A percentile compares a stretch with the other conserved stretches of the same genome.
These are phyloP conservation scores for Salvia miltiorrhiza DNA, from an alignment of 257 asterid genomes.

Conservation along the genomic window DNA sequence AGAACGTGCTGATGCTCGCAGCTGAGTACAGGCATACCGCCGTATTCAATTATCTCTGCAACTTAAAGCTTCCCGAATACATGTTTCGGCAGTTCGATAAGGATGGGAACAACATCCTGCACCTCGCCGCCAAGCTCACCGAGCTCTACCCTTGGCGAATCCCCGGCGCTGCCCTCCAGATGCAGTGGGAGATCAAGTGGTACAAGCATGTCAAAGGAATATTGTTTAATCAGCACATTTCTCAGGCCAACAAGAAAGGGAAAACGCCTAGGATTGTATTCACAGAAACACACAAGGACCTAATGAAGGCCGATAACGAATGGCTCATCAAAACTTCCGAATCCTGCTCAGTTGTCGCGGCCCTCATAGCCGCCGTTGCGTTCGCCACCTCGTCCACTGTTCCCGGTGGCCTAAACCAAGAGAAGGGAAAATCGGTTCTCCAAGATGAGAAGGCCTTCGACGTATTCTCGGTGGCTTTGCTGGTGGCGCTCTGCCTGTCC, in stretches of 20 bases:
- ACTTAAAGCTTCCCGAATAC: constrained; percentile 25
- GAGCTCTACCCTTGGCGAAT: constrained; percentile 37
- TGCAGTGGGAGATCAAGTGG: constrained; percentile 45
- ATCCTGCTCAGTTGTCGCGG: constrained; percentile 61
- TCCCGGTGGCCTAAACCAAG: constrained; percentile 51
- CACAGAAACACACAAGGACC: constrained; percentile 26
- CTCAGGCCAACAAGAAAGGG: constrained; percentile 30
- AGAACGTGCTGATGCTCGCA: constrained; percentile 53
- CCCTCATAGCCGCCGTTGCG: constrained; percentile 61
- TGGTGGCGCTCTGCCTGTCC: constrained; percentile 54
- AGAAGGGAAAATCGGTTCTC: constrained; percentile 38
- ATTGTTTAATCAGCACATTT: constrained; percentile 12
- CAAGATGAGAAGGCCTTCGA: constrained; percentile 25
- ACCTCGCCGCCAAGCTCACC: constrained; percentile 42
- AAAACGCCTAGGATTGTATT: constrained; percentile 38
- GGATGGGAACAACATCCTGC: constrained; percentile 44
- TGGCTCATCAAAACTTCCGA: constrained; percentile 66
- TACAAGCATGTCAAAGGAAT: constrained; percentile 46
- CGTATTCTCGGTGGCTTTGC: constrained; percentile 41
- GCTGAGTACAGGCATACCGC: constrained; percentile 45
- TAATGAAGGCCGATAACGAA: constrained; percentile 29
- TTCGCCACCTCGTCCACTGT: constrained; percentile 53
- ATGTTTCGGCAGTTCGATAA: constrained; percentile 44
- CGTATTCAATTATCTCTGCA: constrained; percentile 27
- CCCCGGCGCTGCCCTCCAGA: no score